Evolutionary conservation across 495 filamentous ascomycete genomes (phyloP).

Genomic region (Parmelia sp.): DNA sequence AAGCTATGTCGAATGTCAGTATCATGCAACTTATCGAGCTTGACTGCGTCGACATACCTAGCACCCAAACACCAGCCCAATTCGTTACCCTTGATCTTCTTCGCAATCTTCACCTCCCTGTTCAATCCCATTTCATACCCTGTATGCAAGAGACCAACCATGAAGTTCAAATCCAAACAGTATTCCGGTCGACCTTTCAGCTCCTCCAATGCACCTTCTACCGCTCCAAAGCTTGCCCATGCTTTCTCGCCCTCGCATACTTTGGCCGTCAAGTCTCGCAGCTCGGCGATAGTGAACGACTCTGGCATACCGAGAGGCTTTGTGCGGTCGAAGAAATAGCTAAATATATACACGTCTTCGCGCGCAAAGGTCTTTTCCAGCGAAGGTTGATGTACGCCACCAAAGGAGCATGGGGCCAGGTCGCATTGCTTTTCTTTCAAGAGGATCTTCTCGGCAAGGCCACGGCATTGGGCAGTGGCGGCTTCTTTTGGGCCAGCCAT

Average conservation of each 20-base stretch:
- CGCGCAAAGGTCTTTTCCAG: slow-evolving; percentile 85
- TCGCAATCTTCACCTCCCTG: slow-evolving; percentile 91
- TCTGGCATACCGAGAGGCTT: slow-evolving; percentile 91
- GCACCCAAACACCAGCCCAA: slow-evolving; percentile 96
- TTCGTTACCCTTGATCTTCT: slow-evolving; percentile 97
- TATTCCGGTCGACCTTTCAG: slow-evolving; percentile 74
- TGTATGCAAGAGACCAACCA: slow-evolving; percentile 84
- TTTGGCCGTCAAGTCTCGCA: slow-evolving; percentile 71
- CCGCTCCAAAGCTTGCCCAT: slow-evolving; percentile 71
- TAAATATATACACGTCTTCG: slow-evolving; percentile 94
- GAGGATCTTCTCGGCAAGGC: slow-evolving; percentile 81
- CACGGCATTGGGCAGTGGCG: slow-evolving; percentile 79
- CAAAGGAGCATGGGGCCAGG: slow-evolving; percentile 91
- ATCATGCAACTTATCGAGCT: slow-evolving; percentile 5
- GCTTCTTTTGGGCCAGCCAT: slow-evolving; percentile 75
- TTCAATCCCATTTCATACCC: slow-evolving; percentile 98
- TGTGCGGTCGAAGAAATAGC: slow-evolving; percentile 94
- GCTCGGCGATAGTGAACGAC: slow-evolving; percentile 80
- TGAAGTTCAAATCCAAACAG: slow-evolving; percentile 93
- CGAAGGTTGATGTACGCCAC: slow-evolving; percentile 88
- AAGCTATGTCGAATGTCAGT: slow-evolving; percentile 50
- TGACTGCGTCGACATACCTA: slow-evolving; percentile 53
- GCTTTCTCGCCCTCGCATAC: slow-evolving; percentile 73
- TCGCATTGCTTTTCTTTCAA: slow-evolving; percentile 78
- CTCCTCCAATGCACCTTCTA: slow-evolving; percentile 66